A percentile compares a stretch with the other conserved stretches of the same genome.
Evolutionary conservation across 2,329 filamentous ascomycete species (phyloP).

Genomic region (Aspergillus persii): DNA sequence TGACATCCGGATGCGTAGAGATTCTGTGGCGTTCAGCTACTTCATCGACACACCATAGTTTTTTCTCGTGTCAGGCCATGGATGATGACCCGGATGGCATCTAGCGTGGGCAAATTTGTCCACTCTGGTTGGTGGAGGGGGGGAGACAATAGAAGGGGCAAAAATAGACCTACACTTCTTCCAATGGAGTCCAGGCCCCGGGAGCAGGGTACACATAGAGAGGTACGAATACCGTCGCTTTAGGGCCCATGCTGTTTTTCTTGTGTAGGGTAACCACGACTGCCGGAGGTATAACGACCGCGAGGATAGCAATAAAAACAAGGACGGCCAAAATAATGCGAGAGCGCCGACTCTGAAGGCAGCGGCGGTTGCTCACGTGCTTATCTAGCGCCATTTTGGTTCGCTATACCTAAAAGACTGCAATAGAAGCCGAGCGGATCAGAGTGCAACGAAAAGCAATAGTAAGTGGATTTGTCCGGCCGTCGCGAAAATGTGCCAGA

Average conservation of each 20-base stretch:
- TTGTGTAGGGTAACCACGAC: constrained; percentile 34
- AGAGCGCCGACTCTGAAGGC: constrained; percentile 29
- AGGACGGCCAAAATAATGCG: constrained; percentile 26
- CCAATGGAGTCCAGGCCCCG: constrained; percentile 48
- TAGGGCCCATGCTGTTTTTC: constrained; percentile 36
- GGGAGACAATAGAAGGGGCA: neutral
- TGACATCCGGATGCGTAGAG: constrained; percentile 37
- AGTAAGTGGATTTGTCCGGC: constrained; percentile 18
- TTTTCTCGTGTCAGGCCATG: constrained; percentile 5
- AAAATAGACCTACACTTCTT: constrained; percentile 39
- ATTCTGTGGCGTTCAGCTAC: constrained; percentile 35
- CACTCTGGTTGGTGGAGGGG: constrained; percentile 6
- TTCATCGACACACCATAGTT: constrained; percentile 1
- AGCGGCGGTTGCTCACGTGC: constrained; percentile 32
- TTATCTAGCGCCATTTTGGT: constrained; percentile 23
- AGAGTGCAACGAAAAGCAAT: constrained; percentile 14
- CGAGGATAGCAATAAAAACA: constrained; percentile 30
- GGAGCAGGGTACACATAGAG: constrained; percentile 50
- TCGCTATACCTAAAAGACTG: constrained; percentile 13
- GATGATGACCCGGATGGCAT: constrained; percentile 3
- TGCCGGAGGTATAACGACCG: constrained; percentile 31
- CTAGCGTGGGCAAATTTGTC: constrained; percentile 14
- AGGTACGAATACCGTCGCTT: constrained; percentile 46
- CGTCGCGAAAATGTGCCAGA: constrained; percentile 11
- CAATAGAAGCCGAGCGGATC: constrained; percentile 10